phyloP scores from a whole-genome alignment of 768 basidiomycete species.

The Calocybe cyanea region DNA sequence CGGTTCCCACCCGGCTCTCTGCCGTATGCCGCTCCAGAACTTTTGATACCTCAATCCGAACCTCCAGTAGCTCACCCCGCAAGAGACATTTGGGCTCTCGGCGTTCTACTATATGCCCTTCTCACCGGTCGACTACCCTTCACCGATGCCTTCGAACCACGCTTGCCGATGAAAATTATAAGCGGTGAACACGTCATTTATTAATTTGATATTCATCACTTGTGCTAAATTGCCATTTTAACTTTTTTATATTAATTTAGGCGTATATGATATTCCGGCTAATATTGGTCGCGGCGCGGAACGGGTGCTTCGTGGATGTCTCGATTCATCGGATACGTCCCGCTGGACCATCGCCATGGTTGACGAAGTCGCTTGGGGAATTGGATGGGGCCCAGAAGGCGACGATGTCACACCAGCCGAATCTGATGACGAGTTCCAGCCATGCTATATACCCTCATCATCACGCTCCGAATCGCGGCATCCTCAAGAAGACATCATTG shows the following conservation, averaged over 20 bases:
- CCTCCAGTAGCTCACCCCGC: constrained; percentile 54
- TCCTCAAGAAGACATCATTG: constrained; percentile 3
- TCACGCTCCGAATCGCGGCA: constrained; percentile 29
- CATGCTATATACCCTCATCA: constrained; percentile 15
- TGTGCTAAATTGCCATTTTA: not conserved
- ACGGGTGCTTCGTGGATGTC: constrained; percentile 73
- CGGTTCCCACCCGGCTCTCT: constrained; percentile 74
- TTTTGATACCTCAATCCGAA: constrained; percentile 58
- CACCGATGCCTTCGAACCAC: constrained; percentile 83
- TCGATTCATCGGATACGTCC: constrained; percentile 54
- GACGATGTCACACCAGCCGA: constrained; percentile 35
- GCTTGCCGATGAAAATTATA: constrained; percentile 88
- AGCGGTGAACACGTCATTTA: constrained; percentile 52
- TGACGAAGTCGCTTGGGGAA: constrained; percentile 76
- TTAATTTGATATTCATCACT: not conserved
- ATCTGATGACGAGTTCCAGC: constrained; percentile 23
- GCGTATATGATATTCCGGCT: constrained; percentile 55
- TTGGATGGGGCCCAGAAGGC: constrained; percentile 64
- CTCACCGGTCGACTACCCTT: constrained; percentile 87
- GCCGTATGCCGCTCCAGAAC: constrained; percentile 88
- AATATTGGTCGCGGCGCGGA: constrained; percentile 59
- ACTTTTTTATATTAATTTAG: constrained; percentile 29
- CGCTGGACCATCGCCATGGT: constrained; percentile 85
- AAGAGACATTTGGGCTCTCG: constrained; percentile 96
- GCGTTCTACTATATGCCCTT: constrained; percentile 83